These are phyloP conservation scores for Talaromyces pinophilus DNA, from an alignment of 2,329 filamentous ascomycete genomes.

Conservation along the genomic window DNA sequence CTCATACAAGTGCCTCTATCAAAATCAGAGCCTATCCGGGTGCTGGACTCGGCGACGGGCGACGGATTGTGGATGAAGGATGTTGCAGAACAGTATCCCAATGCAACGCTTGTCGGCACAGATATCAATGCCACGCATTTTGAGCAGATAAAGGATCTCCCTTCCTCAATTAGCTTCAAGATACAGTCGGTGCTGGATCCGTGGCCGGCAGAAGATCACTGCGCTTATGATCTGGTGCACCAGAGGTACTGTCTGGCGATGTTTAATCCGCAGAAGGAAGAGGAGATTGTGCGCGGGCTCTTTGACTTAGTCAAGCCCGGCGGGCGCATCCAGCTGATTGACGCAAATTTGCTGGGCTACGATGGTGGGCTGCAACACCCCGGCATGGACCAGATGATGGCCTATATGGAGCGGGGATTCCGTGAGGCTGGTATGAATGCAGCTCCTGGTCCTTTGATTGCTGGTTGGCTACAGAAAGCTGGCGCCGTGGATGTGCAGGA, in stretches of 20 bases:
- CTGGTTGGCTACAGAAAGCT: background rate
- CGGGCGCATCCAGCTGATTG: background rate
- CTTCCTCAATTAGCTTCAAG: background rate
- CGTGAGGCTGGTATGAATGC: constrained; percentile 7
- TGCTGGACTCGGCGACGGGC: constrained; percentile 4
- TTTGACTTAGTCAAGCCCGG: constrained; percentile 4
- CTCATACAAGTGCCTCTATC: background rate
- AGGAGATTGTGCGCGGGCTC: background rate
- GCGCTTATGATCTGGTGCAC: constrained; percentile 6
- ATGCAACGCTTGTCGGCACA: background rate
- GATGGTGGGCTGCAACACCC: constrained; percentile 2
- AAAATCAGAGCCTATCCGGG: background rate
- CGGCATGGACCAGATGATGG: constrained; percentile 12
- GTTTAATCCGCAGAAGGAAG: constrained; percentile 3
- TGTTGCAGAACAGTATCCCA: constrained; percentile 3
- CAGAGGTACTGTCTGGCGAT: constrained; percentile 11
- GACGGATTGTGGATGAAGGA: constrained; percentile 9
- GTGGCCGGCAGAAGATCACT: background rate
- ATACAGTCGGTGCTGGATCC: constrained; percentile 2
- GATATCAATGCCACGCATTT: constrained; percentile 6
- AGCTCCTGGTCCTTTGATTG: constrained; percentile 2
- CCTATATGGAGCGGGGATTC: constrained; percentile 8
- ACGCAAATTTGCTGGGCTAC: constrained; percentile 3
- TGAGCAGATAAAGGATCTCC: constrained; percentile 9
- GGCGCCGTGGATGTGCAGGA: constrained; percentile 2